These are phyloP conservation scores for Amylocarpus encephaloides DNA, from an alignment of 2,329 filamentous ascomycete genomes.

Conservation along the genomic window DNA sequence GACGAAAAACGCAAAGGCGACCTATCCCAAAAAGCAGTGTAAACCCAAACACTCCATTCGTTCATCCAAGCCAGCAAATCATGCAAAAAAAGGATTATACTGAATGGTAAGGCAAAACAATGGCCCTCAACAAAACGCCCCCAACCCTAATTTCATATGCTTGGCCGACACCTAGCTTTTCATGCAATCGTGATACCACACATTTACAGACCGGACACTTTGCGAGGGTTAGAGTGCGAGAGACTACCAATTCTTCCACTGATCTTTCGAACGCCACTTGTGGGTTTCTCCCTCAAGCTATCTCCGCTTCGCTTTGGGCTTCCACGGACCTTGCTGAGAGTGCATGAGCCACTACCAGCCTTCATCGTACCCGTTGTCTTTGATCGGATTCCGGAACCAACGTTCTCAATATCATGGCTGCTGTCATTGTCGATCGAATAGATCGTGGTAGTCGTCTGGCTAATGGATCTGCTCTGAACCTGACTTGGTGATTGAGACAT, in stretches of 20 bases:
- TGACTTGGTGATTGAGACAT: constrained; percentile 53
- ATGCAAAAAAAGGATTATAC: not conserved
- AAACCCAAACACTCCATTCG: not conserved
- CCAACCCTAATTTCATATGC: constrained; percentile 11
- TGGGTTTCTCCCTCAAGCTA: constrained; percentile 43
- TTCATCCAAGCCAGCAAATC: not conserved
- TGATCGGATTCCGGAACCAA: constrained; percentile 42
- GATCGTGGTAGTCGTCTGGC: constrained; percentile 64
- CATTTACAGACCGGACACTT: constrained; percentile 30
- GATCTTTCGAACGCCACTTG: constrained; percentile 55
- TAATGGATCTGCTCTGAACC: constrained; percentile 62
- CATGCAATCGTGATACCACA: constrained; percentile 24
- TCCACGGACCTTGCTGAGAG: constrained; percentile 55
- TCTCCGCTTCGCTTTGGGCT: constrained; percentile 50
- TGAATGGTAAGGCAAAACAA: constrained; percentile 4
- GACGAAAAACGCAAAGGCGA: not conserved
- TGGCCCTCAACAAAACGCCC: constrained; percentile 5
- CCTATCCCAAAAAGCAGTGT: not conserved
- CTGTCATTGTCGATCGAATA: constrained; percentile 62
- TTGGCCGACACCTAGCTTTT: constrained; percentile 15
- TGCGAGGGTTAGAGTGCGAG: constrained; percentile 30
- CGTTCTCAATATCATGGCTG: constrained; percentile 66
- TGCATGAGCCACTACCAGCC: constrained; percentile 42
- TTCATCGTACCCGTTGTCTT: constrained; percentile 52
- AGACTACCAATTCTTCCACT: constrained; percentile 59